Evolutionary conservation across 805 yeast species (phyloP), one percentile per base, ranked within the genome.

Genomic region (Yarrowia hollandica): DNA sequence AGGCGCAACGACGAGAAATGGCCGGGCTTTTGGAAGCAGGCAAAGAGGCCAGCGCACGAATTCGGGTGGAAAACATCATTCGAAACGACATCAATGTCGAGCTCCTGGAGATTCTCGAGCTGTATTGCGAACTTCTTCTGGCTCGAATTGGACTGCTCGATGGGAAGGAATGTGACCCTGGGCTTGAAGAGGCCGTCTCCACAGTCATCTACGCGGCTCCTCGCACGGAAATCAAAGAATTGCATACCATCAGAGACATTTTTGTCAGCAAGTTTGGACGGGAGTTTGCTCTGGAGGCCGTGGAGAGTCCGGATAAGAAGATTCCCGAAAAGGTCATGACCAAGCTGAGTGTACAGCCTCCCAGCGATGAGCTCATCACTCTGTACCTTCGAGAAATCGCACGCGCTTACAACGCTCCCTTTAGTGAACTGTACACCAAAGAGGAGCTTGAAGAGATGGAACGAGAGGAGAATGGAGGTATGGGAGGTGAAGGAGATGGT

Each of bases 21-120:
- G 95, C 96, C 1, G 90, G 86, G 48, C 73, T 89, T 10, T 74
- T 90, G 55, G 75, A 79, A 8, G 77, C 75, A 39, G 90, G 89
- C 6, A 89, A 88, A 67, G 91, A 88, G 62, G 84, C 85, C 54
- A 87, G 90, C 65, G 96, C 96, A 10, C 79, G 80, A 60, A 89
- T 89, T 60, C 73, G 96, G 52, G 92, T 88, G 3, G 97, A 90
- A 69, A 86, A 87, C 65, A 81, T 90, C 60, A 87, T 90, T 28
- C 78, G 91, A 31, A 92, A 88, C 64, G 97, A 90, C 67, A 81
- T 88, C 28, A 82, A 84, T 66, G 81, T 87, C 19, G 96, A 90
- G 72, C 74, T 90, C 21, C 73, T 90, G 57, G 96, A 90, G 69
- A 81, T 82, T 44, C 71, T 90, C 46, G 96, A 90, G 71, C 74